Conservation (phyloP, 2,329 filamentous ascomycete species). For the Paraconiothyrium sp. region DNA sequence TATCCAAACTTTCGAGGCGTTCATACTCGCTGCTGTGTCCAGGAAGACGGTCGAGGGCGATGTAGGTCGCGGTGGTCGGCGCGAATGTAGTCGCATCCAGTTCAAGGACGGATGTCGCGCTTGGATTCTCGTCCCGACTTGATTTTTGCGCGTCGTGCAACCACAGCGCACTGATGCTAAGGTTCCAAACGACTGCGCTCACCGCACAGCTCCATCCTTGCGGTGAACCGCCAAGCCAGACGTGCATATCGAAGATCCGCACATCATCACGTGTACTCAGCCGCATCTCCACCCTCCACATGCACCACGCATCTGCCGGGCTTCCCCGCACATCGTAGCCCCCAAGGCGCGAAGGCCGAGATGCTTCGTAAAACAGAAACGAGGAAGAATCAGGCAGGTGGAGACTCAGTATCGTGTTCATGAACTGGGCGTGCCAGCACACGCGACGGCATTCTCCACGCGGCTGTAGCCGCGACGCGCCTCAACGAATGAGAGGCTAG, state of each 20-base stretch:
- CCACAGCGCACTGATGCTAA: neutral
- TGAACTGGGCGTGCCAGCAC: conserved; percentile 1
- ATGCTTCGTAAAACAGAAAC: neutral
- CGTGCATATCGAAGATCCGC: conserved; percentile 1
- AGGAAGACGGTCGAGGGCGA: conserved; percentile 1
- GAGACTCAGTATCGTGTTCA: too few species aligned
- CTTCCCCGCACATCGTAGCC: conserved; percentile 5
- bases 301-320: conserved; percentile 5
- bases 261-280: conserved; percentile 13
- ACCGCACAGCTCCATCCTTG: neutral
- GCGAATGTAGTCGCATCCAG: neutral
- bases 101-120: neutral
- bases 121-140: neutral
- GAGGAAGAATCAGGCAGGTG: conserved; percentile 6
- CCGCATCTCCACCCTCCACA: conserved; percentile 7
- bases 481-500: neutral
- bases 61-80: neutral
- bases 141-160: neutral
- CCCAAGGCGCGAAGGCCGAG: conserved; percentile 1
- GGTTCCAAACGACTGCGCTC: neutral
- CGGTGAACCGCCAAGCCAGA: conserved; percentile 5
- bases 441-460: neutral
- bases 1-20: conserved; percentile 1
- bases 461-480: conserved; percentile 7
- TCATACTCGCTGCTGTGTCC: conserved; percentile 16